Percentiles rank a stretch among this genome's conserved stretches.
These are phyloP conservation scores for Coemansia sp. DNA, from an alignment of 192 early-diverging fungal genomes.

Conservation along the genomic window DNA sequence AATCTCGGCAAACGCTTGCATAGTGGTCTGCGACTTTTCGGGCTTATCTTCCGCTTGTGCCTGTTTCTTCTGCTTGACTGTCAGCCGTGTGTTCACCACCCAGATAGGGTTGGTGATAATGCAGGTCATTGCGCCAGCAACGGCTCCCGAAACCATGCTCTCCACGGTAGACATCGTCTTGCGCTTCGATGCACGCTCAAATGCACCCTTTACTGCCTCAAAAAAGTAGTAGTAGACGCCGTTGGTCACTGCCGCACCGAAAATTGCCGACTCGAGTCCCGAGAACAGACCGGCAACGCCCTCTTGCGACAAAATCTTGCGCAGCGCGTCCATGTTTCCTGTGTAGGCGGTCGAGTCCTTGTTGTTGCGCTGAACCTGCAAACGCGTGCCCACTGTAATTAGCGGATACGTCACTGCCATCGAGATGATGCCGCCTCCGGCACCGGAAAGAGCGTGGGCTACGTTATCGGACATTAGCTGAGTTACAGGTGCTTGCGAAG, in stretches of 20 bases:
- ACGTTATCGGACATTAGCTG: constrained; percentile 73
- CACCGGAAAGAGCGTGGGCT: constrained; percentile 77
- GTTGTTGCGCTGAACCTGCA: constrained; percentile 74
- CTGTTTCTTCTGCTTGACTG: constrained; percentile 66
- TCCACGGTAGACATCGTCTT: constrained; percentile 76
- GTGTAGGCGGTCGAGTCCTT: constrained; percentile 61
- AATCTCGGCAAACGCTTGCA: constrained; percentile 67
- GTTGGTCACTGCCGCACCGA: constrained; percentile 96
- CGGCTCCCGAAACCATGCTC: constrained; percentile 90
- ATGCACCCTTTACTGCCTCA: constrained; percentile 80
- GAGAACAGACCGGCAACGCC: constrained; percentile 88
- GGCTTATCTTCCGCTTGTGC: constrained; percentile 56
- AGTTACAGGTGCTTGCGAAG: not conserved
- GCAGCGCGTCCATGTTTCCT: constrained; percentile 68
- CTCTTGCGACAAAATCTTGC: constrained; percentile 87
- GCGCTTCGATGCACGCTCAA: constrained; percentile 68
- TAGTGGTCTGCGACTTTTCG: constrained; percentile 51
- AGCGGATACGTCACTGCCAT: constrained; percentile 95
- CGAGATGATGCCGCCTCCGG: constrained; percentile 84
- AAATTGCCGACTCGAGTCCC: constrained; percentile 91
- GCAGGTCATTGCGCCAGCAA: constrained; percentile 81
- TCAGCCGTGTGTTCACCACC: constrained; percentile 94
- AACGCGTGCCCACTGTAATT: constrained; percentile 74
- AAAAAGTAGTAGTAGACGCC: constrained; percentile 87
- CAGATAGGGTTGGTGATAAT: constrained; percentile 97